A percentile compares a stretch with the other conserved stretches of the same genome.
These are phyloP conservation scores for Gracilaria domingensis DNA, from an alignment of 23 red algal species.

Conservation along the genomic window DNA sequence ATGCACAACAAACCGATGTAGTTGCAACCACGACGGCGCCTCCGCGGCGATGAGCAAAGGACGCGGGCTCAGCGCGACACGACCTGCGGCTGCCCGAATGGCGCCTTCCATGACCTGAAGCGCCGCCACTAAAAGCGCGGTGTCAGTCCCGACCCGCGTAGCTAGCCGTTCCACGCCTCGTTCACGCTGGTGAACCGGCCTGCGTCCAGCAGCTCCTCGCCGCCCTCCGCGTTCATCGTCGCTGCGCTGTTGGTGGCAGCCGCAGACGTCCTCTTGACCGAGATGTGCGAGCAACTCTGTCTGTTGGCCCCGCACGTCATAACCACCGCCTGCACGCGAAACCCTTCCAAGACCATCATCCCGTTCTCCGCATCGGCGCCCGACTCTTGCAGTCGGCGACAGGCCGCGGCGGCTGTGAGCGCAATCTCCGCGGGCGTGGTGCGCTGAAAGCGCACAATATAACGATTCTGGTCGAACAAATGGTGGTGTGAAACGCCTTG, in stretches of 20 bases:
- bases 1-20: no score
- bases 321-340: not conserved
- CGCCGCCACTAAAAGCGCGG: not conserved
- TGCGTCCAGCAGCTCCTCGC: not conserved
- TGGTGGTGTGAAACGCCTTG: not conserved
- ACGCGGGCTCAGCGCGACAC: not conserved
- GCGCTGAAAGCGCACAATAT: conserved; percentile 26
- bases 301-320: not conserved
- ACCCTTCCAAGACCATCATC: not conserved
- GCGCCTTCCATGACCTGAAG: not conserved
- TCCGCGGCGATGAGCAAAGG: no score
- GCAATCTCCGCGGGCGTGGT: conserved; percentile 11
- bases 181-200: not conserved
- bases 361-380: not conserved
- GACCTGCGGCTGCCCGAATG: not conserved
- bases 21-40: no score
- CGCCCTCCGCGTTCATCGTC: not conserved
- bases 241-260: not conserved
- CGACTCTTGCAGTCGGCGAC: not conserved
- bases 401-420: not conserved
- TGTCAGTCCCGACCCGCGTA: not conserved
- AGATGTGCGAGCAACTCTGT: not conserved
- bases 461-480: conserved; percentile 9
- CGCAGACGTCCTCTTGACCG: not conserved
- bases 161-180: not conserved